These are phyloP conservation scores for Cymbidium sinense DNA, from an alignment of 106 monocot species.

Conservation along the genomic window DNA sequence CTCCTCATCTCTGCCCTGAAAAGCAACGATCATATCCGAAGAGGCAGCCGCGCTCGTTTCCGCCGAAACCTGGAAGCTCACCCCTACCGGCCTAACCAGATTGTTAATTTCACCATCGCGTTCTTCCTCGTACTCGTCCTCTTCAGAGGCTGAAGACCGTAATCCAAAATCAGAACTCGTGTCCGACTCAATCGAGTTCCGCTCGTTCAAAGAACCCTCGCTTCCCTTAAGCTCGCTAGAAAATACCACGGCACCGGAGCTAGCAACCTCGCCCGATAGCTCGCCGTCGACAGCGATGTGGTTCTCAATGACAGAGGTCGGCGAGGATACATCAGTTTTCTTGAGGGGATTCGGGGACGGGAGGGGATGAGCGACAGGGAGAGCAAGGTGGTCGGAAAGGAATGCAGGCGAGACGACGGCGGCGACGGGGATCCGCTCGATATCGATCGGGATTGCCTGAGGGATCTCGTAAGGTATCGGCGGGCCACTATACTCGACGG, in stretches of 20 bases:
- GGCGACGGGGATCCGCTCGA: constrained; percentile 80
- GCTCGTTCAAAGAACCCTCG: not conserved
- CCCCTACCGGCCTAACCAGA: not conserved
- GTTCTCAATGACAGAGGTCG: constrained; percentile 54
- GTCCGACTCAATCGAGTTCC: constrained; percentile 17
- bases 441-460: constrained; percentile 70
- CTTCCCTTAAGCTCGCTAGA: constrained; percentile 17
- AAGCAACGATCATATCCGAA: not conserved
- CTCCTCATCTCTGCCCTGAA: constrained; percentile 7
- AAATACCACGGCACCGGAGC: constrained; percentile 22
- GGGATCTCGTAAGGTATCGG: constrained; percentile 72
- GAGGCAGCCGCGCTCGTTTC: constrained; percentile 8
- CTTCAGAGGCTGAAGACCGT: constrained; percentile 12
- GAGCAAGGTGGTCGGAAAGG: constrained; percentile 13
- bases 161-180: constrained; percentile 20
- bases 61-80: constrained; percentile 23
- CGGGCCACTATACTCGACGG: constrained; percentile 79
- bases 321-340: constrained; percentile 3
- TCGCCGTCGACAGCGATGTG: constrained; percentile 24
- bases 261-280: constrained; percentile 21
- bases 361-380: constrained; percentile 52
- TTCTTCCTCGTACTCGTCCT: constrained; percentile 18
- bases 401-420: constrained; percentile 28
- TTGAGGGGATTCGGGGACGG: constrained; percentile 12
- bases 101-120: not conserved